Conservation (phyloP, 1,139 yeast species). For the Yamadazyma jaroonii region DNA sequence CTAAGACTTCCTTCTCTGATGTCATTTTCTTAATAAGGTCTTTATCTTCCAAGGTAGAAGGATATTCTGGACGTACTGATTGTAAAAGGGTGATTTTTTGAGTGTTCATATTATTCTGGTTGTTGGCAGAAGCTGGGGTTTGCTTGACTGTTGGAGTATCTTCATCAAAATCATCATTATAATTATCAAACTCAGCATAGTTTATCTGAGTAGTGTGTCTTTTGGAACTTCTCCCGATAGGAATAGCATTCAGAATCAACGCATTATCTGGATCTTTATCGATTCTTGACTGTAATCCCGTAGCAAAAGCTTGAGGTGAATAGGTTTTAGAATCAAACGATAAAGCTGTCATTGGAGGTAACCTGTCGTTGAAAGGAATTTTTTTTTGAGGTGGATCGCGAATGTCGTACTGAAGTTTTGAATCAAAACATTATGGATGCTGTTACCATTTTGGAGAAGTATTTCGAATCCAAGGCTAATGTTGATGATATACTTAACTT, state of each 20-base stretch:
- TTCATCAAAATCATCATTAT: slow-evolving; percentile 67
- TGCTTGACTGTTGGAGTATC: slow-evolving; percentile 25
- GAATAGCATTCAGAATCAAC: slow-evolving; percentile 62
- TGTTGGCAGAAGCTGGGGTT: slow-evolving; percentile 19
- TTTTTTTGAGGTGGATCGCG: not conserved
- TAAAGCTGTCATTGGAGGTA: slow-evolving; percentile 5
- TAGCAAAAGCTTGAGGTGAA: slow-evolving; percentile 72
- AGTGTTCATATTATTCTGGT: slow-evolving; percentile 24
- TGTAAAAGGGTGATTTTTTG: slow-evolving; percentile 33
- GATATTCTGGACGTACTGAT: slow-evolving; percentile 31
- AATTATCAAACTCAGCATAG: slow-evolving; percentile 72
- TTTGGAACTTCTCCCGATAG: slow-evolving; percentile 75
- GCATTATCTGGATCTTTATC: slow-evolving; percentile 60
- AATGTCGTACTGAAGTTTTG: slow-evolving; percentile 1
- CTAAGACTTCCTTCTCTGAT: slow-evolving; percentile 43
- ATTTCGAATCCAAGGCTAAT: slow-evolving; percentile 10
- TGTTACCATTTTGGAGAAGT: slow-evolving; percentile 10
- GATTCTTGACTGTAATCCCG: slow-evolving; percentile 66
- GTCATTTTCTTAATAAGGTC: slow-evolving; percentile 25
- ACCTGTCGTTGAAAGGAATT: not conserved
- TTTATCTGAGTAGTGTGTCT: slow-evolving; percentile 71
- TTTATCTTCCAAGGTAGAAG: slow-evolving; percentile 24
- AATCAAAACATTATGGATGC: slow-evolving; percentile 9
- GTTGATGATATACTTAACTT: slow-evolving; percentile 9
- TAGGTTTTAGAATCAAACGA: slow-evolving; percentile 20